Conservation (phyloP, 306 rosid species). For the Senna tora region DNA sequence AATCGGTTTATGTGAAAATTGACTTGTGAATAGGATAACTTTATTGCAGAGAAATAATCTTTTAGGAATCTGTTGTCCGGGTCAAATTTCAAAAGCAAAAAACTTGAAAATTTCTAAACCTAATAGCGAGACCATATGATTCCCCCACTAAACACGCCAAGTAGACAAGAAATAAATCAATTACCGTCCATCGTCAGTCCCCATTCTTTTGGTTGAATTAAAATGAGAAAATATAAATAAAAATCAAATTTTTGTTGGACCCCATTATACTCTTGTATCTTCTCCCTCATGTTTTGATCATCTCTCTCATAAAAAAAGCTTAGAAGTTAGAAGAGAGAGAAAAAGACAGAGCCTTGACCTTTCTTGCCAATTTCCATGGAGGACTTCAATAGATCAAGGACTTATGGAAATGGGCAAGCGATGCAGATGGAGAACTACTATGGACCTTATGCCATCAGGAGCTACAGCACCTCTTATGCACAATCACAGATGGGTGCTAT, state of each 20-base stretch:
- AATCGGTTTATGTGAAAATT: background rate
- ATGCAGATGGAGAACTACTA: constrained; percentile 73
- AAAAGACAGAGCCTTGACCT: background rate
- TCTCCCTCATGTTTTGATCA: constrained; percentile 21
- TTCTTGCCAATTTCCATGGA: constrained; percentile 53
- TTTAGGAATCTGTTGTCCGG: constrained; percentile 21
- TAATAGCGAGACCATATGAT: constrained; percentile 43
- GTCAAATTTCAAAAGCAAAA: constrained; percentile 46
- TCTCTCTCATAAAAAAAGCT: constrained; percentile 19
- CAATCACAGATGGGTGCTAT: constrained; percentile 52
- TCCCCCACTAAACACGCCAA: constrained; percentile 60
- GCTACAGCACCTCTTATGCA: constrained; percentile 61
- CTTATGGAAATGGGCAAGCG: constrained; percentile 53
- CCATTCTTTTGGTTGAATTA: background rate
- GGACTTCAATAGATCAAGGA: constrained; percentile 61
- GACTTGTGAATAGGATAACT: background rate
- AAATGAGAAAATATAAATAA: constrained; percentile 13
- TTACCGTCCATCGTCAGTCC: constrained; percentile 21
- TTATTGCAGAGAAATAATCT: background rate
- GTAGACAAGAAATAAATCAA: constrained; percentile 27
- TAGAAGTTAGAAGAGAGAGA: constrained; percentile 16
- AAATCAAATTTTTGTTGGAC: constrained; percentile 42
- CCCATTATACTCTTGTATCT: constrained; percentile 40
- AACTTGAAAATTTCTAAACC: constrained; percentile 9
- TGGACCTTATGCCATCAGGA: constrained; percentile 60